Percentiles rank a stretch among this genome's conserved stretches.
These are phyloP conservation scores for Hypoxylon sp. DNA, from an alignment of 2,329 filamentous ascomycete species.

Conservation along the genomic window DNA sequence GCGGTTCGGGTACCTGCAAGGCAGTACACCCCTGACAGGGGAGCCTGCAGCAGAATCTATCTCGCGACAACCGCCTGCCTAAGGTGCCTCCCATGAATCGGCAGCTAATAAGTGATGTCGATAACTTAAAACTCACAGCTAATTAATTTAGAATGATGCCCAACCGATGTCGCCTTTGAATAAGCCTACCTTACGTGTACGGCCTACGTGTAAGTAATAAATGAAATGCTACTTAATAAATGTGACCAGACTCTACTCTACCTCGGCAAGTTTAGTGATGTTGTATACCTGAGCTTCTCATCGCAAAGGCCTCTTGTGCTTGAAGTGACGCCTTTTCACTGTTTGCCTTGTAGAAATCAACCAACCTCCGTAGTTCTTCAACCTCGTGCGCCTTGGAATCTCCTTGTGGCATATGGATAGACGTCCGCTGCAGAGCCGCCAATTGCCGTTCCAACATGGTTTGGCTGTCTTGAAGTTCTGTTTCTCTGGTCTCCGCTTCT, in stretches of 20 bases:
- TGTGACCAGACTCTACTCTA: background rate
- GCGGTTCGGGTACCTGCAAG: too few species aligned
- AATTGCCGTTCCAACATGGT: background rate
- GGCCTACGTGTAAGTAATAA: background rate
- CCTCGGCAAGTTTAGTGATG: background rate
- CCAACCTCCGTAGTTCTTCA: background rate
- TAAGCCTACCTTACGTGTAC: too few species aligned
- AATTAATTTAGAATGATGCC: too few species aligned
- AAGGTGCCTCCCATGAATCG: too few species aligned
- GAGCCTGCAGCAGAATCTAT: too few species aligned
- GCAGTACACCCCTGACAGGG: too few species aligned
- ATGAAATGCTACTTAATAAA: background rate
- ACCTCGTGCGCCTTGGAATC: background rate
- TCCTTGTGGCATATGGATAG: background rate
- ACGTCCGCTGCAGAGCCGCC: background rate
- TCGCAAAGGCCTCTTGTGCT: slow-evolving; percentile 1
- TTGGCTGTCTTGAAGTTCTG: slow-evolving; percentile 1
- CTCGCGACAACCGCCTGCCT: too few species aligned
- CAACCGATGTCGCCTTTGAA: too few species aligned
- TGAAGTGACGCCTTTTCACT: background rate
- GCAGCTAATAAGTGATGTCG: too few species aligned
- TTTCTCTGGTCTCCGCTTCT: background rate
- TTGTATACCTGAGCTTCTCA: background rate
- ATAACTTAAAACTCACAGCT: too few species aligned
- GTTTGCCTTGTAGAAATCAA: slow-evolving; percentile 4